These are phyloP conservation scores for Xerocomus amazonicus DNA, from an alignment of 1,284 basidiomycete genomes.

Conservation along the genomic window DNA sequence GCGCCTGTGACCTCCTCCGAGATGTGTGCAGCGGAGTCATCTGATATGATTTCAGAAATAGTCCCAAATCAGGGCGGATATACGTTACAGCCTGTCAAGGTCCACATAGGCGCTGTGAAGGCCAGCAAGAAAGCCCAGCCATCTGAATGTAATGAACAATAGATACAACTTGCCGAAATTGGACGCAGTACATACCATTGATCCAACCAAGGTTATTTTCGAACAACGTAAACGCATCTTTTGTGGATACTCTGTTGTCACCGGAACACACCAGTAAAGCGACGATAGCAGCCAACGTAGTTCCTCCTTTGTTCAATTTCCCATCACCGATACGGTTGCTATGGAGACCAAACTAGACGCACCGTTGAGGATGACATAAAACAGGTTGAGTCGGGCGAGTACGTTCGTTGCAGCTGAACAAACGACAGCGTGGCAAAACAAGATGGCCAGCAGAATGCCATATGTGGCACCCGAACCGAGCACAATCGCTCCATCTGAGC, in stretches of 20 bases:
- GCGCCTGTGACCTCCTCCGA: slow-evolving; percentile 71
- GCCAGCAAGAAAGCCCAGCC: slow-evolving; percentile 71
- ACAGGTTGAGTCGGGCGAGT: slow-evolving; percentile 63
- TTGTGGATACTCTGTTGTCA: slow-evolving; percentile 56
- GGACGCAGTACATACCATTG: slow-evolving; percentile 41
- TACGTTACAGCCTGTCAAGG: slow-evolving; percentile 63
- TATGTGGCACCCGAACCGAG: slow-evolving; percentile 61
- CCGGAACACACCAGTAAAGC: slow-evolving; percentile 55
- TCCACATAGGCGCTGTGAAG: slow-evolving; percentile 77
- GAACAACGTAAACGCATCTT: slow-evolving; percentile 63
- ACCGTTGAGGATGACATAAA: slow-evolving; percentile 65
- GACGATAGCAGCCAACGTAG: slow-evolving; percentile 57
- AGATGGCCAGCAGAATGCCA: slow-evolving; percentile 60
- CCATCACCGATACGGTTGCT: slow-evolving; percentile 1
- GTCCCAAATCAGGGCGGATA: background rate
- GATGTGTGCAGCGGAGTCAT: slow-evolving; percentile 77
- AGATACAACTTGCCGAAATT: background rate
- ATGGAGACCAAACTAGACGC: slow-evolving; percentile 18
- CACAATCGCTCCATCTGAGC: slow-evolving; percentile 48
- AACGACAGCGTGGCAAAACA: slow-evolving; percentile 61
- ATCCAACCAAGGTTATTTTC: slow-evolving; percentile 72
- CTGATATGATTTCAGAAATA: slow-evolving; percentile 33
- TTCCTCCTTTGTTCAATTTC: slow-evolving; percentile 43
- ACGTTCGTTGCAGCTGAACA: slow-evolving; percentile 67
- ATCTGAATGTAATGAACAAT: slow-evolving; percentile 35